Evolutionary conservation across 306 rosid genomes (phyloP).

Genomic region (Calophaca sinica): DNA sequence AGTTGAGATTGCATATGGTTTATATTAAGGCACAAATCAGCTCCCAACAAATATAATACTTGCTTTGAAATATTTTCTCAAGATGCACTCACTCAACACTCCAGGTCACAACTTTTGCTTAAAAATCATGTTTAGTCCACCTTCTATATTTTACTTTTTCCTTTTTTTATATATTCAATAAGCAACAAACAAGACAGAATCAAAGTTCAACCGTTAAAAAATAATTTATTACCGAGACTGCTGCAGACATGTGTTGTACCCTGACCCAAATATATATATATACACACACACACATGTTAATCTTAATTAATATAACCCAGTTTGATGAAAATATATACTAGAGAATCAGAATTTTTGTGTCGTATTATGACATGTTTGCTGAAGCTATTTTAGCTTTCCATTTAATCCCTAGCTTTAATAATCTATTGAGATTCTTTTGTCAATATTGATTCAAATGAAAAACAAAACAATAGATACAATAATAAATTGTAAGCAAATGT

Average conservation of each 20-base stretch:
- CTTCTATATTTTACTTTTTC: neutral
- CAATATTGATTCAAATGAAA: neutral
- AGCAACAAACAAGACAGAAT: neutral
- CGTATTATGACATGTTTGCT: neutral
- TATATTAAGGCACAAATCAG: neutral
- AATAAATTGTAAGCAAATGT: neutral
- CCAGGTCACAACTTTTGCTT: neutral
- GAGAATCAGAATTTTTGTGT: neutral
- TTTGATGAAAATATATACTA: neutral
- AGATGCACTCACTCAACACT: no score
- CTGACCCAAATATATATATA: neutral
- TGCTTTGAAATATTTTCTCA: no score
- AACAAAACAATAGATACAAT: neutral
- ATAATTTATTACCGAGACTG: slow-evolving; percentile 9
- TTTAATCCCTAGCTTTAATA: neutral
- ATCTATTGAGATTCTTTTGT: neutral
- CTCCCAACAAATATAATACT: slow-evolving; percentile 8
- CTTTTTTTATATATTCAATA: neutral
- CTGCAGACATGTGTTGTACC: slow-evolving; percentile 3
- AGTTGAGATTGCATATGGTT: neutral
- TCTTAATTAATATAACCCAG: neutral
- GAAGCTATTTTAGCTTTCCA: neutral
- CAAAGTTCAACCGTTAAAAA: neutral
- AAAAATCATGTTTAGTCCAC: neutral
- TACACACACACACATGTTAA: no score